Evolutionary conservation across 176 grass and related monocot genomes (phyloP), one percentile per base, ranked within the genome.

Genomic region (Lolium rigidum): DNA sequence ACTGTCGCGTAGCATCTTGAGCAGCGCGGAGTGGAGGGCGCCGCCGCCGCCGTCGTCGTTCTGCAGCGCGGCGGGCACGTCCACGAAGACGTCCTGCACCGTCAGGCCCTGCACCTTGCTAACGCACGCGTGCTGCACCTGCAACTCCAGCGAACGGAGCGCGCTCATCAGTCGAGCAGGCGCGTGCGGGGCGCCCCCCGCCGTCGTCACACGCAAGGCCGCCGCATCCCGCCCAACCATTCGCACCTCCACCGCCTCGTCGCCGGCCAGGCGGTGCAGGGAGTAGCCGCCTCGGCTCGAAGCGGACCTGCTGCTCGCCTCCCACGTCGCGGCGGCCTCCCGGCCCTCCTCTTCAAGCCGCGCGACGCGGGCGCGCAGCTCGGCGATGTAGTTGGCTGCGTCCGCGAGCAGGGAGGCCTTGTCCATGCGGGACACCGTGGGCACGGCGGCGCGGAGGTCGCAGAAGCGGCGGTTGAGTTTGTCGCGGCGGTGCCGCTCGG

Each of bases 71-170:
- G 71, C 21, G 0, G 71, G 71, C 44, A 74, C 21, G 7, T 74
- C 71, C 44, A 74, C 21, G 46, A 74, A 6, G n/a, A 50, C 71
- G 46, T 74, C 46, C 46, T 74, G 71, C 71, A 74, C 71, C 7
- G 21, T 74, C 44, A 74, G 21, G 46, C 21, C 71, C 6, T 74
- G n/a, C 46, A 74, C 22, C 1, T 11, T 4, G 44, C 14, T 26
- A 6, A 74, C 71, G 71, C 44, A 50, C 46, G 71, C 71, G 71
- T 74, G 71, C 46, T 74, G 71, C 6, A 74, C 46, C 71, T 49
- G 44, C 12, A 74, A 13, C 44, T 74, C 71, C 44, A 74, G 44
- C 46, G 46, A 74, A 24, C 46, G 21, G 13, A 74, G 71, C 12
- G 71, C 71, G 2, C 22, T 5, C 71, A 74, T 74, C 46, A 74